A percentile compares a stretch with the other conserved stretches of the same genome.
These are phyloP conservation scores for Erodium moschatum DNA, from an alignment of 441 rosid genomes.

Conservation along the genomic window DNA sequence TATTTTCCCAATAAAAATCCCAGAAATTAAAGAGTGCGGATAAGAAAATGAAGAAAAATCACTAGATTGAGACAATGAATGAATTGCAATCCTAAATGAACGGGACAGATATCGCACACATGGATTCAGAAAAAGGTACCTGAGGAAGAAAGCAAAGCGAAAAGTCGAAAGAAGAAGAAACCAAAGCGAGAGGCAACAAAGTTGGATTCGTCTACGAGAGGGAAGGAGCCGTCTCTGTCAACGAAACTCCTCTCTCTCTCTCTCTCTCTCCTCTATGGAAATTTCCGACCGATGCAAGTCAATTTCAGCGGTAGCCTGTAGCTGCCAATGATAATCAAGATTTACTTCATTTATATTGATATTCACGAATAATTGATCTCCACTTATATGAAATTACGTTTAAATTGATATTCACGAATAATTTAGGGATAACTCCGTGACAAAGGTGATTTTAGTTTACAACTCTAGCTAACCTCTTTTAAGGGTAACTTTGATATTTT, in stretches of 20 bases:
- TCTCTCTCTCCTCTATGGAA: conserved; percentile 9
- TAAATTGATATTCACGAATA: too few relatives aligned
- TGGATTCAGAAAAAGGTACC: conserved; percentile 8
- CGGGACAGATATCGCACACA: background rate
- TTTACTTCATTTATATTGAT: too few relatives aligned
- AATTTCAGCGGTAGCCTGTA: background rate
- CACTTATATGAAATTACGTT: too few relatives aligned
- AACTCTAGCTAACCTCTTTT: too few relatives aligned
- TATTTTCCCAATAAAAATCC: background rate
- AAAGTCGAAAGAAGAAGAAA: background rate
- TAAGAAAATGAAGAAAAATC: background rate
- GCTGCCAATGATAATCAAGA: background rate
- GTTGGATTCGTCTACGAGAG: conserved; percentile 2
- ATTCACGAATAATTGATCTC: too few relatives aligned
- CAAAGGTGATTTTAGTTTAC: too few relatives aligned
- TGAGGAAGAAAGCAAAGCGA: background rate
- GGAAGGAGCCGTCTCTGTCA: conserved; percentile 9
- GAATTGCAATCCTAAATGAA: background rate
- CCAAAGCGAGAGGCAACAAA: background rate
- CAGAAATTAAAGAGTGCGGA: background rate
- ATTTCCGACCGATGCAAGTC: conserved; percentile 2
- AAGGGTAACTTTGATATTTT: too few relatives aligned
- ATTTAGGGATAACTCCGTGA: too few relatives aligned
- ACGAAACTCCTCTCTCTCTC: conserved; percentile 8
- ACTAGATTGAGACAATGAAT: background rate